Base-by-base conservation (phyloP, 176 grass and related monocot species). In the Alloteropsis semialata region DNA sequence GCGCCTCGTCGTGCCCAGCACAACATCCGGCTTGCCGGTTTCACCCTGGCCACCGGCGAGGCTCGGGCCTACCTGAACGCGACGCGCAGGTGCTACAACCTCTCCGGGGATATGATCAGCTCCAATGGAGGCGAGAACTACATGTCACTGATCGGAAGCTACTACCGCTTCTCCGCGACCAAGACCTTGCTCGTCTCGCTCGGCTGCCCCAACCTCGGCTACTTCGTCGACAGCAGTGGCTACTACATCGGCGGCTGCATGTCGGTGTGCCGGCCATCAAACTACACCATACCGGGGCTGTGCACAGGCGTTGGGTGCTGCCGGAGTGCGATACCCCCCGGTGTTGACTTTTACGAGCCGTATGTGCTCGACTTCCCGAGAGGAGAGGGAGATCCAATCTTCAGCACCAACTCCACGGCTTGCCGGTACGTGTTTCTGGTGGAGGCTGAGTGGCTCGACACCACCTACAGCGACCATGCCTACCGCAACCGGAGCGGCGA, bases 241-340 rank as follows among this genome's bases (percentile, higher is more conserved):
- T 84, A 87, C 74, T 91, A 72, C 13, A 77, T 83, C 11, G 87
- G 78, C 21, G 68, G 77, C 2, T 92, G 92, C 46, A 80, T 77
- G 41, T 92, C 89, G 12, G 43, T 50, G 28, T 95, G 92, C 80
- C 49, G 77, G 1, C 65, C 59, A 6, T 19, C 68, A 27, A 4
- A 6, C 50, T 29, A 19, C 46, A 33, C 58, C 13, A 13, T 41
- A 8, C 34, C 85, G 2, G 74, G 80, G 14, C 65, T 3, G 0
- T 95, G 92, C 81, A 75, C 84, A 10, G 78, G 89, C 61, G 74
- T 73, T 0, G 87, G 78, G 16, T 95, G 92, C 78, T 95, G 92
- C 53, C 84, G 88, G 69, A 85, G 72, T 37, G 14, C 46, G 1
- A 85, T 91, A 13, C 77, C 87, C 0, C 1, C 7, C 0, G 78